Conservation (phyloP, 208 protist species). For the Chromosphaera perkinsii region DNA sequence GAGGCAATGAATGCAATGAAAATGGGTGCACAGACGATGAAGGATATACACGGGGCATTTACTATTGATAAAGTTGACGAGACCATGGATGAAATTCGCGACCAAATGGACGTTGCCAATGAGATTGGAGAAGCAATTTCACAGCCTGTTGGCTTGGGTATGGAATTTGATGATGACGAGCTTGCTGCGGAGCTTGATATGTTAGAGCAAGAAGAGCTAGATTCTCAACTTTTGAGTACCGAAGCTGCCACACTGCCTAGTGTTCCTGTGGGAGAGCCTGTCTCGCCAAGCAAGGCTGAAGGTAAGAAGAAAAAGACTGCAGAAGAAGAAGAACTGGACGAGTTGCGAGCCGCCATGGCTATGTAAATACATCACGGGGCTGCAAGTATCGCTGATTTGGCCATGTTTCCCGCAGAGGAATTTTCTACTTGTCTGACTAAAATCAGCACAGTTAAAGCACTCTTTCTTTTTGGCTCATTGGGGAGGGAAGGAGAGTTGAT, state of each 20-base stretch:
- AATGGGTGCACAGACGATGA: constrained; percentile 65
- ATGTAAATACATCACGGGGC: neutral
- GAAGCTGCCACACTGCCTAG: neutral
- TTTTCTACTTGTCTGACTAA: too few species aligned
- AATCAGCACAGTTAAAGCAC: too few species aligned
- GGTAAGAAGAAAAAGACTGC: neutral
- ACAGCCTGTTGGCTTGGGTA: constrained; percentile 60
- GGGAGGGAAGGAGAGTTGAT: too few species aligned
- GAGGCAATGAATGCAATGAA: constrained; percentile 71
- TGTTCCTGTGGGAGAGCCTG: neutral
- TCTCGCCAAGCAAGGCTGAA: neutral
- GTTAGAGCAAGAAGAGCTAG: constrained; percentile 8
- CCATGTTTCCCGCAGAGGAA: too few species aligned
- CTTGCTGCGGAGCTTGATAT: neutral
- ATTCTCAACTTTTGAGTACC: neutral
- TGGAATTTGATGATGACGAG: constrained; percentile 4
- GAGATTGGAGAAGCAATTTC: constrained; percentile 69
- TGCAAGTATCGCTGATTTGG: too few species aligned
- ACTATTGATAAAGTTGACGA: constrained; percentile 69
- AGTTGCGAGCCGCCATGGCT: neutral
- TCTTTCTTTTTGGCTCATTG: too few species aligned
- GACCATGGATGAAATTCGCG: constrained; percentile 72
- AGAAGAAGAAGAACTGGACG: neutral
- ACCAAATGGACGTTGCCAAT: constrained; percentile 80
- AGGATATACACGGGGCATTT: constrained; percentile 63